Percentiles rank a stretch among this genome's conserved stretches.
These are phyloP conservation scores for Kodamaea kaohsiungensis DNA, from an alignment of 805 yeast genomes.

Conservation along the genomic window DNA sequence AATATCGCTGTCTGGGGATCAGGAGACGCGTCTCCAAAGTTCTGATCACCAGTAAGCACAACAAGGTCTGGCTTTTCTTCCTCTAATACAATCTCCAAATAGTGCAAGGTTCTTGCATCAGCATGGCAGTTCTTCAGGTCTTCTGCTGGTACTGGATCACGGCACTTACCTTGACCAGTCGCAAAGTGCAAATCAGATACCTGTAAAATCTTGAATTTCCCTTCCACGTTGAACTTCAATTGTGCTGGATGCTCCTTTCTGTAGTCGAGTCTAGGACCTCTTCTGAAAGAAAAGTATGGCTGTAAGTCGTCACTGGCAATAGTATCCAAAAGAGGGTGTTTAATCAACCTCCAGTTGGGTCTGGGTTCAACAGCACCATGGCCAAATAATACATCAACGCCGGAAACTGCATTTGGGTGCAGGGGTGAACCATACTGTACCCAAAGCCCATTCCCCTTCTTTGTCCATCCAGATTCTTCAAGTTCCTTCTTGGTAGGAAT, in stretches of 20 bases:
- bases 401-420: slow-evolving; percentile 45
- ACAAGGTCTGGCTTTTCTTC: slow-evolving; percentile 82
- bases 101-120: slow-evolving; percentile 66
- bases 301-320: slow-evolving; percentile 9
- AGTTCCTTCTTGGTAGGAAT: slow-evolving; percentile 41
- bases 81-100: slow-evolving; percentile 65
- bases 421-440: slow-evolving; percentile 48
- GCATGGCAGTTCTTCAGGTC: slow-evolving; percentile 64
- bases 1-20: slow-evolving; percentile 83
- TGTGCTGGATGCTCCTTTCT: slow-evolving; percentile 24
- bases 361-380: slow-evolving; percentile 75
- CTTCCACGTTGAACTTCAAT: slow-evolving; percentile 41
- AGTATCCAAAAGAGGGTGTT: slow-evolving; percentile 22
- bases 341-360: slow-evolving; percentile 58
- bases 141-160: slow-evolving; percentile 65
- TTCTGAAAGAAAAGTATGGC: slow-evolving; percentile 33
- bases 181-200: slow-evolving; percentile 90
- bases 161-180: slow-evolving; percentile 79
- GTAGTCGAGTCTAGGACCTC: slow-evolving; percentile 35
- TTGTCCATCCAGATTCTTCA: slow-evolving; percentile 46
- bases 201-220: slow-evolving; percentile 76
- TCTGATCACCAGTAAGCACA: slow-evolving; percentile 88
- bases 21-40: slow-evolving; percentile 76
- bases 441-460: slow-evolving; percentile 58
- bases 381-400: slow-evolving; percentile 72